phyloP scores from a whole-genome alignment of 805 yeast genomes.

The Maudiozyma saulgeensis region DNA sequence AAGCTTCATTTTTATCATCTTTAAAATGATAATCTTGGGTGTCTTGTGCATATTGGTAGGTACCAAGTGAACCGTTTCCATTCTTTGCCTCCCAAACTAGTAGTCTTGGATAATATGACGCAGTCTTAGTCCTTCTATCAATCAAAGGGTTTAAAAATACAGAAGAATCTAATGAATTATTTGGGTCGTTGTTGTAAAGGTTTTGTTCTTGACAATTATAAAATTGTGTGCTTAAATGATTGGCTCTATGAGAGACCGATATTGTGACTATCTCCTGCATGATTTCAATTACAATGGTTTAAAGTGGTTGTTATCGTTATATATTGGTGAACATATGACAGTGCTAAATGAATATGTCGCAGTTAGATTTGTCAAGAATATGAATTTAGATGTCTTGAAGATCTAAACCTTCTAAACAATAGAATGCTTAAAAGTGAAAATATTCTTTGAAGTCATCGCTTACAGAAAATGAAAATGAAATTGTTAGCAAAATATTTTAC shows the following conservation, averaged over 20 bases:
- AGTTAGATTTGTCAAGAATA: too few relatives aligned
- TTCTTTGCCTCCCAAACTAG: slow-evolving; percentile 71
- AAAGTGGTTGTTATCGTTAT: not conserved
- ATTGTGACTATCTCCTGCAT: slow-evolving; percentile 73
- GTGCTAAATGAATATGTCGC: not conserved
- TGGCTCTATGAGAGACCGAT: slow-evolving; percentile 63
- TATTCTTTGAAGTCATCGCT: not conserved
- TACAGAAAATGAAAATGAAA: not conserved
- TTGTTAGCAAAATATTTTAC: not conserved
- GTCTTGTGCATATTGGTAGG: slow-evolving; percentile 37
- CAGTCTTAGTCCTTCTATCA: slow-evolving; percentile 33
- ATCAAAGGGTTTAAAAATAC: slow-evolving; percentile 39
- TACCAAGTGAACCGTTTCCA: slow-evolving; percentile 64
- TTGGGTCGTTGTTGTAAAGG: slow-evolving; percentile 31
- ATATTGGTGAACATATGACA: not conserved
- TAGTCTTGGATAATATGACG: slow-evolving; percentile 72
- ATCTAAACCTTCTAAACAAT: not conserved
- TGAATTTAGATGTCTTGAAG: too few relatives aligned
- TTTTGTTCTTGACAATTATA: slow-evolving; percentile 73
- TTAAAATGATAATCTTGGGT: slow-evolving; percentile 17
- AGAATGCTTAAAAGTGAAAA: not conserved
- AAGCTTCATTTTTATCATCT: slow-evolving; percentile 5
- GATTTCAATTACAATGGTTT: not conserved
- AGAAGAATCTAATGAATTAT: slow-evolving; percentile 32
- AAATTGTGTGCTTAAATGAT: slow-evolving; percentile 70